phyloP scores from a whole-genome alignment of 345 rosid species.

The Rubroshorea leprosula region DNA sequence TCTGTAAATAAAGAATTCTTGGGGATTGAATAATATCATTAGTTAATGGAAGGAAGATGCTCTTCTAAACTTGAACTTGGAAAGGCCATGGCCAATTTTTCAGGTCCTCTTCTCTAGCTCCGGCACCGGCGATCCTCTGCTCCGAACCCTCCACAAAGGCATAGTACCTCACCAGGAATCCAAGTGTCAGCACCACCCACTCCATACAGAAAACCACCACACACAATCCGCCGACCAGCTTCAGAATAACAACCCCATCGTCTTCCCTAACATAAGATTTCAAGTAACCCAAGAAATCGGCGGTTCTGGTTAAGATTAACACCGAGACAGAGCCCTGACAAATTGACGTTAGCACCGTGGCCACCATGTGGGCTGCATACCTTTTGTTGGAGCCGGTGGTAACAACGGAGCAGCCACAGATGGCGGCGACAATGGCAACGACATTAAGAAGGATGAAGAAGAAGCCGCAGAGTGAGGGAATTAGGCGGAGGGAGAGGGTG shows the following conservation, averaged over 20 bases:
- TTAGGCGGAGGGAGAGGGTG: constrained; percentile 81
- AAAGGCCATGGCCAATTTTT: constrained; percentile 72
- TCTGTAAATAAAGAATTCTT: not conserved
- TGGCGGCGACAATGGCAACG: constrained; percentile 53
- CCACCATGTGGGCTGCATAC: constrained; percentile 89
- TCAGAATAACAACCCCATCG: constrained; percentile 67
- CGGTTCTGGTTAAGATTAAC: constrained; percentile 62
- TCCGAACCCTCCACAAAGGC: constrained; percentile 45
- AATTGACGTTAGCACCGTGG: constrained; percentile 73
- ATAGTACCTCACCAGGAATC: constrained; percentile 70
- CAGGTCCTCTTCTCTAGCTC: constrained; percentile 57
- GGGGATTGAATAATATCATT: not conserved
- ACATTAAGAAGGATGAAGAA: constrained; percentile 51
- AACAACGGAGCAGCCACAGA: constrained; percentile 67
- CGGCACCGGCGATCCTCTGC: constrained; percentile 40
- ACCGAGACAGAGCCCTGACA: constrained; percentile 92
- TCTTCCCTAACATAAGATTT: constrained; percentile 88
- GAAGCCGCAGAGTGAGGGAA: constrained; percentile 83
- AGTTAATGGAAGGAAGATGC: not conserved
- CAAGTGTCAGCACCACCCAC: constrained; percentile 79
- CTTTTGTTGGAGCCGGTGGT: constrained; percentile 45
- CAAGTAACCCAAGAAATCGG: constrained; percentile 55
- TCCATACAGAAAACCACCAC: constrained; percentile 69
- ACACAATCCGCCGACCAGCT: constrained; percentile 74
- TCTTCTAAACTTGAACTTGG: constrained; percentile 36